Percentiles rank a stretch among this genome's conserved stretches.
Conservation (phyloP, 202 grass and related monocot genomes). For the Musa balbisiana region DNA sequence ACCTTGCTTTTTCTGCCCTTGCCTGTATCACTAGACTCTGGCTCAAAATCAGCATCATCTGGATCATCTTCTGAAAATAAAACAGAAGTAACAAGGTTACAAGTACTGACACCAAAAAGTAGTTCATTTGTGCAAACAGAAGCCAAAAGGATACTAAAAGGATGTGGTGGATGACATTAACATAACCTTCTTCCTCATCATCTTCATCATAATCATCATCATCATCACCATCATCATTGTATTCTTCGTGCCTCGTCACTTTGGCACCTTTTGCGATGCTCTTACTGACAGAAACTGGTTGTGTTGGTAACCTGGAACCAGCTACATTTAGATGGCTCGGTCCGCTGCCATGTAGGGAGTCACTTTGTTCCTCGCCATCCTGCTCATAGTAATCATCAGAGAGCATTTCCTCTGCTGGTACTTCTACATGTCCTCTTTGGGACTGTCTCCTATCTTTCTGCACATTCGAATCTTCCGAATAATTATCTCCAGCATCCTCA, state of each 20-base stretch:
- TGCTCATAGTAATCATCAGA: conserved; percentile 96
- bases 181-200: conserved; percentile 54
- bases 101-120: not conserved
- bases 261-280: conserved; percentile 39
- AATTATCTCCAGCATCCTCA: conserved; percentile 34
- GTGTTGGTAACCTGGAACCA: conserved; percentile 38
- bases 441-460: conserved; percentile 47
- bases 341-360: conserved; percentile 45
- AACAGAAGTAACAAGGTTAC: conserved; percentile 16
- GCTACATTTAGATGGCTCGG: conserved; percentile 46
- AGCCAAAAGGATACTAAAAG: not conserved
- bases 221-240: conserved; percentile 49
- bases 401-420: conserved; percentile 83
- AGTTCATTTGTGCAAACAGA: not conserved
- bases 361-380: conserved; percentile 74
- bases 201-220: conserved; percentile 34
- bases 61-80: conserved; percentile 87
- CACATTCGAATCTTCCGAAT: conserved; percentile 42
- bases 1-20: conserved; percentile 50
- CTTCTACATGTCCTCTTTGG: conserved; percentile 47
- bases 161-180: conserved; percentile 24
- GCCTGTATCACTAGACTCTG: conserved; percentile 69
- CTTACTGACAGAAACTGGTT: conserved; percentile 40
- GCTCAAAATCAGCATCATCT: conserved; percentile 96
- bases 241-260: conserved; percentile 39